These are phyloP conservation scores for Camelina laxa DNA, from an alignment of 345 rosid species.

Conservation along the genomic window DNA sequence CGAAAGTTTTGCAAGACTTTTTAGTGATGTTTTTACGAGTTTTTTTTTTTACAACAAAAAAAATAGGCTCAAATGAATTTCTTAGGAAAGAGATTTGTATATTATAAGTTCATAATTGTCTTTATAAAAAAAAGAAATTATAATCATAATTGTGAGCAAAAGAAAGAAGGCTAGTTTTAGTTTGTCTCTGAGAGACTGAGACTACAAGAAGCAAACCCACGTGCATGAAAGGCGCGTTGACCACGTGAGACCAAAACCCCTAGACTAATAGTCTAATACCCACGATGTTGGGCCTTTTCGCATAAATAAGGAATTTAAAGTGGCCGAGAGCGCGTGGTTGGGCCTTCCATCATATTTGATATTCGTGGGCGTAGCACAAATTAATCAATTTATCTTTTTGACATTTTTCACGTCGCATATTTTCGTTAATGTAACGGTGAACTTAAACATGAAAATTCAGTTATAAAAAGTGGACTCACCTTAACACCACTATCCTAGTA, in stretches of 20 bases:
- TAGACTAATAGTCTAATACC: too few species aligned
- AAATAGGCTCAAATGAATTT: too few species aligned
- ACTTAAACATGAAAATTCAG: neutral
- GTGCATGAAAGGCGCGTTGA: neutral
- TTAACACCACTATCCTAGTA: neutral
- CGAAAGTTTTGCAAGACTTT: slow-evolving; percentile 6
- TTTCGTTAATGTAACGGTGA: neutral
- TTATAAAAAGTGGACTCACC: slow-evolving; percentile 9
- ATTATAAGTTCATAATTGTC: too few species aligned
- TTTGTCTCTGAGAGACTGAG: too few species aligned
- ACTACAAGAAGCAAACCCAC: neutral
- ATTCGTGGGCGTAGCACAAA: neutral
- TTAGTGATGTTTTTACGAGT: slow-evolving; percentile 8
- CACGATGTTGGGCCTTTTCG: too few species aligned
- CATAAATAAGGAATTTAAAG: too few species aligned
- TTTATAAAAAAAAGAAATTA: too few species aligned
- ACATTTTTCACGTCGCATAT: neutral
- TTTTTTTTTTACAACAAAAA: too few species aligned
- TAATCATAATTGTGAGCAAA: neutral
- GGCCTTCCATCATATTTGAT: neutral
- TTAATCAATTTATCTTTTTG: neutral
- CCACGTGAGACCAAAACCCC: too few species aligned
- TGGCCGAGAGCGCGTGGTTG: neutral
- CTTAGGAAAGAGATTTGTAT: neutral
- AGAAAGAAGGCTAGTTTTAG: neutral